Base-by-base conservation (phyloP, 2,329 filamentous ascomycete genomes). In the Fusarium buharicum region DNA sequence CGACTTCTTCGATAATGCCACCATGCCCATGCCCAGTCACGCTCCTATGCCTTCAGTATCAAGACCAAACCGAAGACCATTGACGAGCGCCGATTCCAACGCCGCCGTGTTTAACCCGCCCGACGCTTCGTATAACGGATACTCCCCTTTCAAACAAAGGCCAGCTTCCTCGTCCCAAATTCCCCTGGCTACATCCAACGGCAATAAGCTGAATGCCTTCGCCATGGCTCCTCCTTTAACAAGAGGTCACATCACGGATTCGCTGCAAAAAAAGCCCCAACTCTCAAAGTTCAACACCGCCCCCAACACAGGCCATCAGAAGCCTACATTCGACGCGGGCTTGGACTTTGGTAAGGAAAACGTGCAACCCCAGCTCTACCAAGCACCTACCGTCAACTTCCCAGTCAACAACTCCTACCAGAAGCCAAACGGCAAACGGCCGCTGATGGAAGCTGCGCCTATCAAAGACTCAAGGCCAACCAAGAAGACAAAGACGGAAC, bases 401-500 rank as follows among this genome's bases (percentile, higher is more conserved):
- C 79, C 81, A 20, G 72, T 85, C 34, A 83, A 86, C 56, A 79
- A 76, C 47, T 82, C 80, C 61, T 84, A 83, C 39, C 81, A 80
- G 56, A 86, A 85, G 52, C 73, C 80, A 2, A 77, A 80, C 9
- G 78, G 78, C 37, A 88, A 88, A 73, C 87, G 91, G 67, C 79
- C 82, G 8, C 79, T 93, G 38, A 83, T 90, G 75, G 92, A 96
- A 48, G 85, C 90, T 5, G 86, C 89, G 5, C 87, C 89, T 1
- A 86, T 91, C 66, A 88, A 88, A 68, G 90, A 94, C 68, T 82
- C 81, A 17, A 80, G 89, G 62, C 78, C 84, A 1, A 73, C 76
- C 43, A 96, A 96, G 80, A 92, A 90, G 77, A 76, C 80, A 41
- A 92, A 88, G 73, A 71, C 80, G 34, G 86, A 90, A 28, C 84